A percentile compares a stretch with the other conserved stretches of the same genome.
These are phyloP conservation scores for Penicillium sp. DNA, from an alignment of 2,329 filamentous ascomycete genomes.

Conservation along the genomic window DNA sequence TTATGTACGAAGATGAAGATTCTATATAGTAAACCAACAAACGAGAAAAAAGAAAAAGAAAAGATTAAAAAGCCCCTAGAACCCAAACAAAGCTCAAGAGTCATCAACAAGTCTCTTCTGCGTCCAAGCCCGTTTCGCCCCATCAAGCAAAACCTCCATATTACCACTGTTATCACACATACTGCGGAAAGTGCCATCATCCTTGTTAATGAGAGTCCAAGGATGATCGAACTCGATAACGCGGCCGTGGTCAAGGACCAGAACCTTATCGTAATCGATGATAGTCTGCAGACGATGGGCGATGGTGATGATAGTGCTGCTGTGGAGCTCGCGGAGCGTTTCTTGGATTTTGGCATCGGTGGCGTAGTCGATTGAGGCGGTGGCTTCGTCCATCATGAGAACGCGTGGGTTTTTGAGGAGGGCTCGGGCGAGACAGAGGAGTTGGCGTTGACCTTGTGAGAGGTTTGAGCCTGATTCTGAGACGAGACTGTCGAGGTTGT, in stretches of 20 bases:
- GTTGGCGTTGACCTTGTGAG: conserved; percentile 92
- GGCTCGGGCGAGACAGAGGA: conserved; percentile 88
- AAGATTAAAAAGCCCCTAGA: neutral
- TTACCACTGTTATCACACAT: conserved; percentile 72
- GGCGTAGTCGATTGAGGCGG: conserved; percentile 93
- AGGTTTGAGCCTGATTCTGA: conserved; percentile 91
- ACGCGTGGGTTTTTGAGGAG: conserved; percentile 90
- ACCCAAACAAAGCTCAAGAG: conserved; percentile 21
- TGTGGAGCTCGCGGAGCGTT: conserved; percentile 86
- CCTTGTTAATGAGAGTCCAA: conserved; percentile 72
- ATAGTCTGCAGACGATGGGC: conserved; percentile 95
- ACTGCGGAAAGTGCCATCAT: conserved; percentile 64
- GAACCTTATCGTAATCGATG: conserved; percentile 95
- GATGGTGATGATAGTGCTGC: conserved; percentile 91
- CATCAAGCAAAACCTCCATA: conserved; percentile 57
- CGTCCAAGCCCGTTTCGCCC: conserved; percentile 54
- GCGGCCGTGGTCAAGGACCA: conserved; percentile 85
- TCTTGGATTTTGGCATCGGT: conserved; percentile 96
- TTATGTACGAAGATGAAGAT: conserved; percentile 4
- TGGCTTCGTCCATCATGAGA: conserved; percentile 98
- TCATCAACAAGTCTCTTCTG: conserved; percentile 51
- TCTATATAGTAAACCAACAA: conserved; percentile 1
- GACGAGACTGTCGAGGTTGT: conserved; percentile 79
- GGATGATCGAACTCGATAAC: conserved; percentile 92
- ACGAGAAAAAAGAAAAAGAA: neutral